These are phyloP conservation scores for Chlamydomonas sp. DNA, from an alignment of 139 green algal genomes.

Conservation along the genomic window DNA sequence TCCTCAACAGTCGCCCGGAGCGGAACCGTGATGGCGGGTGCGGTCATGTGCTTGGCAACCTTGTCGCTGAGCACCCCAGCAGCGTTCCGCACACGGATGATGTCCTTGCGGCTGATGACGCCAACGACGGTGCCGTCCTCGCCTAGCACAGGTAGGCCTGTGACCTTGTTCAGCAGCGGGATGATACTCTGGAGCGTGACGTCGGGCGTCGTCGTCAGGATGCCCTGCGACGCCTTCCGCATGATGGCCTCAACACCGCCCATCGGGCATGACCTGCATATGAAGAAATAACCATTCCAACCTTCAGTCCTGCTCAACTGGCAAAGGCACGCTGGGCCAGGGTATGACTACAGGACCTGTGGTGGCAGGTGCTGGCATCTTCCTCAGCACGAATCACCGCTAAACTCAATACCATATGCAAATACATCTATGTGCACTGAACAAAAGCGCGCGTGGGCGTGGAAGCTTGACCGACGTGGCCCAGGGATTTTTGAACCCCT, in stretches of 20 bases:
- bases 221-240: constrained; percentile 31
- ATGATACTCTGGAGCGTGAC: constrained; percentile 45
- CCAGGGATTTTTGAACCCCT: too few species aligned
- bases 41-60: constrained; percentile 72
- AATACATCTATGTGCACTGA: too few species aligned
- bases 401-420: too few species aligned
- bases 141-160: constrained; percentile 73
- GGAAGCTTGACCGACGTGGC: neutral
- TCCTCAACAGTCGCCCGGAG: constrained; percentile 52
- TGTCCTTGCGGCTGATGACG: constrained; percentile 80
- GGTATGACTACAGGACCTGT: neutral
- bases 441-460: neutral
- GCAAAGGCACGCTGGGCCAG: neutral
- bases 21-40: constrained; percentile 65
- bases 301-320: too few species aligned
- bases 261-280: constrained; percentile 22
- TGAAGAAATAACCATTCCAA: too few species aligned
- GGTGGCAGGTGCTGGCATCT: neutral
- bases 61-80: constrained; percentile 52
- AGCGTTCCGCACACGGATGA: constrained; percentile 67
- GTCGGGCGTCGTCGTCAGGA: constrained; percentile 45
- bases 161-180: constrained; percentile 49
- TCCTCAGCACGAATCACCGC: too few species aligned
- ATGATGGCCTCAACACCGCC: constrained; percentile 47
- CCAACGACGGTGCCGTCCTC: constrained; percentile 60